Conservation (phyloP, 169 alveolate genomes). For the Toxoplasma gondii region DNA sequence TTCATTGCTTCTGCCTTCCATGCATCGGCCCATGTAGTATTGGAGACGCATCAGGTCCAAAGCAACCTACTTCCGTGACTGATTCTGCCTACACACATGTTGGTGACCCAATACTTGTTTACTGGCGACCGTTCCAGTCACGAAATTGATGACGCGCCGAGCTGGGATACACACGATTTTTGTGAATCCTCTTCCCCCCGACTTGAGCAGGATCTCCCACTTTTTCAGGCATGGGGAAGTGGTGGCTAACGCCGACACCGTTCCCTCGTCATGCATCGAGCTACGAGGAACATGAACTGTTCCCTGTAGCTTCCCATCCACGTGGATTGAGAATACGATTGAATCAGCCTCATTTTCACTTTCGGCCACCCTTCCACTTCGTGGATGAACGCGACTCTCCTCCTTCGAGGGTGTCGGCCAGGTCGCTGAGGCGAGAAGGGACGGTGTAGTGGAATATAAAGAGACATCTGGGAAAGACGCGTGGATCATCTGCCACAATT, state of each 20-base stretch:
- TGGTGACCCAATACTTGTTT: too few relatives aligned
- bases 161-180: not conserved
- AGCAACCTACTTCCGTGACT: too few relatives aligned
- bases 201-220: not conserved
- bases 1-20: too few relatives aligned
- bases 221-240: not conserved
- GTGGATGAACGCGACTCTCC: not conserved
- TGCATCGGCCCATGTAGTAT: too few relatives aligned
- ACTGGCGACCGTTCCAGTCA: not conserved
- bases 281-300: not conserved
- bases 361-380: not conserved
- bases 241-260: not conserved
- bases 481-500: constrained; percentile 72
- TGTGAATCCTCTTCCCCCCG: not conserved
- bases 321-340: not conserved
- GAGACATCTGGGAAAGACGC: not conserved
- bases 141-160: not conserved
- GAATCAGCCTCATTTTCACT: not conserved
- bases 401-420: not conserved
- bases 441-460: not conserved
- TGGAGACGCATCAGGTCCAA: too few relatives aligned
- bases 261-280: not conserved
- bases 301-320: constrained; percentile 10
- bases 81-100: too few relatives aligned
- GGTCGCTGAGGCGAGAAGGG: constrained; percentile 10